Percentiles rank a stretch among this genome's conserved stretches.
Evolutionary conservation across 1,139 yeast genomes (phyloP).

Genomic region (Suhomyces bokatorum): DNA sequence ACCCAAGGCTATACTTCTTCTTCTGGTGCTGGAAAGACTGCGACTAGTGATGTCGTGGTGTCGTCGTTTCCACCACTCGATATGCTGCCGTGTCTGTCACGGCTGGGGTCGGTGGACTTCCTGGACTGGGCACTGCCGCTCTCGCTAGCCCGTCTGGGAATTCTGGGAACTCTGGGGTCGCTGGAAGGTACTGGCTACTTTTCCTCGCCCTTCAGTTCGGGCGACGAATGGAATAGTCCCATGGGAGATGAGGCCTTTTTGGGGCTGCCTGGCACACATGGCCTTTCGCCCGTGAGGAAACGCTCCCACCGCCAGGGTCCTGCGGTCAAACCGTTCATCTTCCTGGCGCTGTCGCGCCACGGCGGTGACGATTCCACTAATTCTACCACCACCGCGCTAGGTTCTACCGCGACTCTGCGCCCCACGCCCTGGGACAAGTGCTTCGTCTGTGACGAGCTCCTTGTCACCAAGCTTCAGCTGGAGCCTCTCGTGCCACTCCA

Average conservation of each 20-base stretch:
- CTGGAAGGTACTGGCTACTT: neutral
- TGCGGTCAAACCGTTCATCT: constrained; percentile 28
- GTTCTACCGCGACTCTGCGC: too few species aligned
- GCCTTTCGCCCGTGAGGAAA: constrained; percentile 3
- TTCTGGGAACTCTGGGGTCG: neutral
- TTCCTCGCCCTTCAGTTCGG: neutral
- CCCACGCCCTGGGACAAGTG: constrained; percentile 21
- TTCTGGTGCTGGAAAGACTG: too few species aligned
- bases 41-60: neutral
- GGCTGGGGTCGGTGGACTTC: neutral
- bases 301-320: constrained; percentile 23
- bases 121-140: neutral
- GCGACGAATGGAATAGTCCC: neutral
- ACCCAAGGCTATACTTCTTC: neutral
- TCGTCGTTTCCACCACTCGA: constrained; percentile 6
- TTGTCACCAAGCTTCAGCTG: constrained; percentile 33
- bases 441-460: constrained; percentile 39
- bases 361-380: neutral
- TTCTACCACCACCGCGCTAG: neutral
- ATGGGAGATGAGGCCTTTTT: too few species aligned
- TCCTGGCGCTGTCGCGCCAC: neutral
- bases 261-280: neutral
- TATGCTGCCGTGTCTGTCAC: neutral
- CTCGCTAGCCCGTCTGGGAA: neutral
- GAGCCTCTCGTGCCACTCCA: constrained; percentile 34